phyloP scores from a whole-genome alignment of 768 basidiomycete species.

The Gymnopilus dilepis region DNA sequence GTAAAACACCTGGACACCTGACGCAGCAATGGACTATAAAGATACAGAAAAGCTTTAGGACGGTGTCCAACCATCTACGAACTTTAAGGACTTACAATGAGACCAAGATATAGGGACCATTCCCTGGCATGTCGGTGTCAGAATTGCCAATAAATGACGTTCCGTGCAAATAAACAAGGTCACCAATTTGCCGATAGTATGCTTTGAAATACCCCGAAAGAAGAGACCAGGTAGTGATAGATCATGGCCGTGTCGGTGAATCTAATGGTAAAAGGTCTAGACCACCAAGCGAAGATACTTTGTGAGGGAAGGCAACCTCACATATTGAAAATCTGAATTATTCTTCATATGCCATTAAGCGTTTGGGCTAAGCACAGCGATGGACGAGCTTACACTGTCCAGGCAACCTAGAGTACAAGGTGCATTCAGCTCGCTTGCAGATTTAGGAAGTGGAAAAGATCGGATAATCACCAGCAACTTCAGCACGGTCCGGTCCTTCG shows the following conservation, averaged over 20 bases:
- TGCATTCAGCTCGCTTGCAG: neutral
- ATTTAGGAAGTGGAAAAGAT: too few species aligned
- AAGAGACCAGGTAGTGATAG: neutral
- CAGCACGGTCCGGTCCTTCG: neutral
- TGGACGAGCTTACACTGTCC: neutral
- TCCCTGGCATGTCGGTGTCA: neutral
- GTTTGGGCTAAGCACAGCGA: neutral
- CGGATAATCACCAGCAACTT: neutral
- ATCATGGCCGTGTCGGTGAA: neutral
- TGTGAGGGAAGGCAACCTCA: neutral
- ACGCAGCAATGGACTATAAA: neutral
- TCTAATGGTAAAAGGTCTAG: neutral
- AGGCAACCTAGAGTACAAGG: neutral
- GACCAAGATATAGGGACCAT: conserved; percentile 1
- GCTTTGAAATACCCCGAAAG: neutral
- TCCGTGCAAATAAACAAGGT: neutral
- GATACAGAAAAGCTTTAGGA: neutral
- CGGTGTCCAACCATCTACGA: too few species aligned
- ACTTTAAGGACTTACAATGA: too few species aligned
- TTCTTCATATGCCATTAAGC: neutral
- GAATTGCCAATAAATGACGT: neutral
- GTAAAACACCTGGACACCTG: neutral
- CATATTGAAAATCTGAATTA: neutral
- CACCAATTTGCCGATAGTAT: neutral
- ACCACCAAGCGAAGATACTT: too few species aligned